A percentile compares a stretch with the other conserved stretches of the same genome.
These are phyloP conservation scores for Thelonectria discophora DNA, from an alignment of 2,329 filamentous ascomycete genomes.

Conservation along the genomic window DNA sequence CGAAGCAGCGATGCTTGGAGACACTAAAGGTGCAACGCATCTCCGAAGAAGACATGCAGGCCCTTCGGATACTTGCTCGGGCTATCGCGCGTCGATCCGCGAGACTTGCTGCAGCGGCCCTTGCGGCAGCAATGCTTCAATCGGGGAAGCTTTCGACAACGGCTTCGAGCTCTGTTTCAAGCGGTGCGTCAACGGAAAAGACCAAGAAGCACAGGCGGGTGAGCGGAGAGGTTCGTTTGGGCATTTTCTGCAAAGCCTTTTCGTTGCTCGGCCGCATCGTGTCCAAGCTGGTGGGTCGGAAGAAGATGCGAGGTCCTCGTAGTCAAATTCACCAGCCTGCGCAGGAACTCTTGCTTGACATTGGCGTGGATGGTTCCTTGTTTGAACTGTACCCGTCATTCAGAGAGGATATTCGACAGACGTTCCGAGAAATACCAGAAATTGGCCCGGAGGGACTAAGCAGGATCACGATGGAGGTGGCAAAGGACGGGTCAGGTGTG, in stretches of 20 bases:
- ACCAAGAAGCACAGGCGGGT: background rate
- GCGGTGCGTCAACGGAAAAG: background rate
- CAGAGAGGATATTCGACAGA: slow-evolving; percentile 70
- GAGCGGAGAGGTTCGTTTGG: background rate
- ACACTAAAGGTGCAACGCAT: background rate
- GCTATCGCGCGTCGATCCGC: slow-evolving; percentile 14
- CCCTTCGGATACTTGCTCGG: background rate
- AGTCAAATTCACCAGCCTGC: background rate
- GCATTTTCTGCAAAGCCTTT: background rate
- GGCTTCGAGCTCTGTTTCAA: background rate
- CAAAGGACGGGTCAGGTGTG: slow-evolving; percentile 77
- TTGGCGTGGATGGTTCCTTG: slow-evolving; percentile 76
- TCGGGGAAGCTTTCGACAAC: background rate
- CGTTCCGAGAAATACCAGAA: slow-evolving; percentile 59
- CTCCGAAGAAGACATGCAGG: background rate
- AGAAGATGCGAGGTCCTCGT: background rate
- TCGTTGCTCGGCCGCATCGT: background rate
- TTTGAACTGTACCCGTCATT: slow-evolving; percentile 79
- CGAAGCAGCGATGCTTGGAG: background rate
- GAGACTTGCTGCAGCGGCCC: slow-evolving; percentile 3
- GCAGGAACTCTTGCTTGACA: slow-evolving; percentile 52
- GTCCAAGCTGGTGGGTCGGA: background rate
- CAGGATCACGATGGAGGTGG: slow-evolving; percentile 73
- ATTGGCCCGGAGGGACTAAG: slow-evolving; percentile 61
- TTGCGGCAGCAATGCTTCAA: slow-evolving; percentile 11